Base-by-base conservation (phyloP, 2,329 filamentous ascomycete genomes). In the Dactylellina haptotyla region DNA sequence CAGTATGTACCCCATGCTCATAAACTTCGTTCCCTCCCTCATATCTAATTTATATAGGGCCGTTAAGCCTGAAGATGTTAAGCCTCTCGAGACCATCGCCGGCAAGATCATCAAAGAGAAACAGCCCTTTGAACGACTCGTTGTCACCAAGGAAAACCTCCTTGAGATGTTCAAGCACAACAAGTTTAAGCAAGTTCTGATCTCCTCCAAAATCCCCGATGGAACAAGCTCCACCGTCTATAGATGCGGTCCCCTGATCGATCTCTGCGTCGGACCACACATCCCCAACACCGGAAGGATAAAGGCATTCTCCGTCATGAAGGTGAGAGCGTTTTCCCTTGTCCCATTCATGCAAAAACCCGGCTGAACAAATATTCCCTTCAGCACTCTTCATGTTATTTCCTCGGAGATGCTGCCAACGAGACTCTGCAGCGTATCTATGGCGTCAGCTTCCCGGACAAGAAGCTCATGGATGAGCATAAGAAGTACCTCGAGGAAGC, bases 171-270 rank as follows among this genome's bases (percentile, higher is more conserved):
- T 98, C 84, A 88, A 89, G 78, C 96, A 96, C 85, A 97, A 96
- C 86, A 95, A 95, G 81, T 98, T 97, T 85, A 98, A 99, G 87
- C 89, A 96, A 81, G 91, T 97, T 81, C 96, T 98, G 82, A 98
- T 99, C 83, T 90, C 92, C 78, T 90, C 93, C 84, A 93, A 96
- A 82, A 91, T 98, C 74, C 85, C 89, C 39, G 92, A 97, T 77
- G 93, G 92, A 77, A 93, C 92, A 64, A 92, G 87, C 80, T 96
- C 92, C 80, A 98, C 95, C 8, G 94, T 98, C 41, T 99, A 98
- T 82, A 89, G 92, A 76, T 96, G 93, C 79, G 95, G 95, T 69
- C 93, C 93, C 12, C 85, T 98, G 65, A 97, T 98, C 79, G 95
- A 99, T 86, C 84, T 98, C 75, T 98, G 95, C 84, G 88, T 93